phyloP scores from a whole-genome alignment of 208 protist species.

The Balamuthia mandrillaris region DNA sequence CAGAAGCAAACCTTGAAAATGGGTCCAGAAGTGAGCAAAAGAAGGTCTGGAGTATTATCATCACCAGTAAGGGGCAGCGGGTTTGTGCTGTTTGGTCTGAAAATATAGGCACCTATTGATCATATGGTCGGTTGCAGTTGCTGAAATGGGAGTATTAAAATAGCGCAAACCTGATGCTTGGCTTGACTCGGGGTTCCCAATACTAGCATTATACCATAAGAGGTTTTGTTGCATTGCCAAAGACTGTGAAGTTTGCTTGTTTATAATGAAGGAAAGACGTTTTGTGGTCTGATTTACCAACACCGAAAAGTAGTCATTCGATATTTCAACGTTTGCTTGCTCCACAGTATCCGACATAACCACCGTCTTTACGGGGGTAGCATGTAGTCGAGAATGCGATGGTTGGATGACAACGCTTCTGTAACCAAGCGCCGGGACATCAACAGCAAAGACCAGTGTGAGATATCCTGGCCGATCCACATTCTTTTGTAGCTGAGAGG shows the following conservation, averaged over 20 bases:
- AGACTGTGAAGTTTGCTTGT: background rate
- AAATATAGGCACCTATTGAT: constrained; percentile 23
- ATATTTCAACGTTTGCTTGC: background rate
- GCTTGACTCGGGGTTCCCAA: background rate
- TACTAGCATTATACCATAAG: background rate
- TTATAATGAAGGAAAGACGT: background rate
- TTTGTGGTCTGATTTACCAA: background rate
- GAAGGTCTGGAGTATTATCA: background rate
- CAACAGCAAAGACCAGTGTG: background rate
- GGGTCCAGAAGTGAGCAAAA: background rate
- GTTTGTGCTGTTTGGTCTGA: constrained; percentile 12
- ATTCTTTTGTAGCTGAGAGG: background rate
- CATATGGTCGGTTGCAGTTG: background rate
- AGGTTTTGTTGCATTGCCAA: constrained; percentile 5
- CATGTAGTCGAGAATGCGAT: too few relatives aligned
- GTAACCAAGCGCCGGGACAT: background rate
- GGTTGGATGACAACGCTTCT: too few relatives aligned
- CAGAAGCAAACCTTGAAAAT: too few relatives aligned
- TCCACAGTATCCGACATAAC: background rate
- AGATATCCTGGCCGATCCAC: background rate
- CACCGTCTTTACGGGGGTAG: background rate
- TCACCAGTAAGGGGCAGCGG: background rate
- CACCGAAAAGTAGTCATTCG: background rate
- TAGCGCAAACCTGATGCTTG: background rate
- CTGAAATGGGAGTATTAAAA: background rate